These are phyloP conservation scores for Francoa sonchifolia DNA, from an alignment of 441 rosid species.

Conservation along the genomic window DNA sequence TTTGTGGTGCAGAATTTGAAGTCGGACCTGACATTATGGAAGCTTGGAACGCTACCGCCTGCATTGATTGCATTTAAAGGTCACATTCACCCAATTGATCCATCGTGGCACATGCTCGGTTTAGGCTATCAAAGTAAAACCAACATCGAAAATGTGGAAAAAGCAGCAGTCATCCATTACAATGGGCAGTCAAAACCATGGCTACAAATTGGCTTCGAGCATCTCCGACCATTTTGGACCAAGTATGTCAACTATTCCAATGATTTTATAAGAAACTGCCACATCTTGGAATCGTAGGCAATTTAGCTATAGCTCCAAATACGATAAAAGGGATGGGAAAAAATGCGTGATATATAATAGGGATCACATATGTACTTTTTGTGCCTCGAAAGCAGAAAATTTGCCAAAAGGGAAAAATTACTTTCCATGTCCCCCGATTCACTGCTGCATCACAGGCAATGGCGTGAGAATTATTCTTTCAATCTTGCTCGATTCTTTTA, in stretches of 20 bases:
- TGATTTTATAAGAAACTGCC: constrained; percentile 85
- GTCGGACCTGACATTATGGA: constrained; percentile 93
- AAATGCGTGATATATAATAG: constrained; percentile 10
- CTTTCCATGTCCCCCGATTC: constrained; percentile 17
- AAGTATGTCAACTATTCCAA: constrained; percentile 84
- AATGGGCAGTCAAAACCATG: constrained; percentile 98
- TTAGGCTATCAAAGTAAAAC: constrained; percentile 87
- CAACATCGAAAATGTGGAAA: constrained; percentile 44
- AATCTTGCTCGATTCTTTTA: constrained; percentile 27
- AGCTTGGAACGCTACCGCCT: constrained; percentile 94
- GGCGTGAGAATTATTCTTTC: constrained; percentile 54
- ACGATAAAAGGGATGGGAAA: constrained; percentile 21
- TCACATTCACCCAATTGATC: constrained; percentile 72
- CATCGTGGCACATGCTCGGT: constrained; percentile 97
- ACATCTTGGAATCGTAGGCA: constrained; percentile 62
- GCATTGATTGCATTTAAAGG: constrained; percentile 93
- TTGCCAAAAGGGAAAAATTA: constrained; percentile 14
- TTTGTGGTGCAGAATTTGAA: constrained; percentile 57
- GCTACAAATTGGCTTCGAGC: constrained; percentile 92
- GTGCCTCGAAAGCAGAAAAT: constrained; percentile 16
- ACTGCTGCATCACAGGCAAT: constrained; percentile 20
- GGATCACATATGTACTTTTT: constrained; percentile 15
- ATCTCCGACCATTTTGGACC: constrained; percentile 93
- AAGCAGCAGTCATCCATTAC: constrained; percentile 91
- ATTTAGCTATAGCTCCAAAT: constrained; percentile 22